Evolutionary conservation across 2,329 filamentous ascomycete species (phyloP), one percentile per base, ranked within the genome.

Genomic region (Davidsoniella neocaledoniae): DNA sequence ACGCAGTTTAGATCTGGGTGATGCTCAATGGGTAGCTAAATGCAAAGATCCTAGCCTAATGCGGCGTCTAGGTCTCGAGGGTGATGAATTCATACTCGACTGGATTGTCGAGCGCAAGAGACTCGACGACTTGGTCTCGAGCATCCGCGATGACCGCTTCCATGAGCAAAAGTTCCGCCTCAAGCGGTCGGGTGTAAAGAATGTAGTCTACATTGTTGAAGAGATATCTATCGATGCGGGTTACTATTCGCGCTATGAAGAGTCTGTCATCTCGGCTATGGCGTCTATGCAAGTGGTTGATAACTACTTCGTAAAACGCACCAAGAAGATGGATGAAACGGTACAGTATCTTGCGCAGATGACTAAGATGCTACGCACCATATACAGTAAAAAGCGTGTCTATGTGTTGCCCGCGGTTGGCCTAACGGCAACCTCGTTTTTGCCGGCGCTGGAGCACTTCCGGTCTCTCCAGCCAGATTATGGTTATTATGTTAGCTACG

Each of bases 141-240:
- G 82, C 54, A 86, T 91, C 64, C 86, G 83, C 61, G 85, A 90
- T 54, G 83, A 83, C 1, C 77, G 85, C 2, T 90, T 87, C 57
- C 81, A 82, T 56, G 85, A 91, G 61, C 85, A 91, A 60, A 90
- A 91, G 60, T 90, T 87, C 59, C 79, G 85, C 1, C 70, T 90
- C 9, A 73, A 74, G 49, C 77, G 77, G 47, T 84, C 77, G 0
- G 84, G 84, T 0, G 69, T 86, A n/a, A 76, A 75, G 52, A 83
- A 87, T 57, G 80, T 88, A 12, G 72, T 86, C 37, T 91, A 90
- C 58, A 70, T 91, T 21, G 73, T 91, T 50, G 85, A 91, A 59
- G 79, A 87, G 56, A 80, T 82, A 52, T 60, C 72, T 9, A 70
- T 86, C 59, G 71, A 79, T 41, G 59, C 71, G 0, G 68, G 74